Conservation (phyloP, 75 land plant genomes). For the Larix kaempferi region DNA sequence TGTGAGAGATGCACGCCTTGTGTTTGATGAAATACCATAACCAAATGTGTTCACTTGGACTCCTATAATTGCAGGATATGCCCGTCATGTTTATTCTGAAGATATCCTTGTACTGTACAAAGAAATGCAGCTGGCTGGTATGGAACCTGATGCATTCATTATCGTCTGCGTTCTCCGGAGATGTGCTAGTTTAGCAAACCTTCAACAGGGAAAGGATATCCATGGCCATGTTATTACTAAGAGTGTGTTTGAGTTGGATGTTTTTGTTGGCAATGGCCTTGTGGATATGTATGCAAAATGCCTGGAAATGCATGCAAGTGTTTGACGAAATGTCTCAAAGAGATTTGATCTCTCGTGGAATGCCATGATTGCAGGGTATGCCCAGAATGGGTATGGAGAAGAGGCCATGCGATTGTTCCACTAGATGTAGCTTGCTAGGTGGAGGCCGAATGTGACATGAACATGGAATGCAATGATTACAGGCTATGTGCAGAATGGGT, state of each 20-base stretch:
- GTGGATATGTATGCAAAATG: conserved; percentile 45
- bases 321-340: conserved; percentile 42
- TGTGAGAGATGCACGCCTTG: too few species aligned
- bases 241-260: conserved; percentile 27
- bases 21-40: too few species aligned
- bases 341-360: conserved; percentile 40
- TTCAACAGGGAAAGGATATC: conserved; percentile 18
- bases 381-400: conserved; percentile 23
- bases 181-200: conserved; percentile 14
- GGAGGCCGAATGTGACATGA: conserved; percentile 31
- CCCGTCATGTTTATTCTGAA: too few species aligned
- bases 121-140: not conserved
- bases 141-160: conserved; percentile 21
- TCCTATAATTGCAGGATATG: too few species aligned
- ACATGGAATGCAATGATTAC: conserved; percentile 57
- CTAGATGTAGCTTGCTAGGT: conserved; percentile 16
- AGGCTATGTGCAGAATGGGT: conserved; percentile 38
- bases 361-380: conserved; percentile 41
- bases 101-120: too few species aligned
- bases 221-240: conserved; percentile 29
- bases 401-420: conserved; percentile 27
- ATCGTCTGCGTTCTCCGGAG: conserved; percentile 35
- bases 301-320: conserved; percentile 17
- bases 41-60: too few species aligned
- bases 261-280: conserved; percentile 28